Evolutionary conservation across 2,329 filamentous ascomycete species (phyloP), one percentile per base, ranked within the genome.

Genomic region (Proliferodiscus dingleyae): DNA sequence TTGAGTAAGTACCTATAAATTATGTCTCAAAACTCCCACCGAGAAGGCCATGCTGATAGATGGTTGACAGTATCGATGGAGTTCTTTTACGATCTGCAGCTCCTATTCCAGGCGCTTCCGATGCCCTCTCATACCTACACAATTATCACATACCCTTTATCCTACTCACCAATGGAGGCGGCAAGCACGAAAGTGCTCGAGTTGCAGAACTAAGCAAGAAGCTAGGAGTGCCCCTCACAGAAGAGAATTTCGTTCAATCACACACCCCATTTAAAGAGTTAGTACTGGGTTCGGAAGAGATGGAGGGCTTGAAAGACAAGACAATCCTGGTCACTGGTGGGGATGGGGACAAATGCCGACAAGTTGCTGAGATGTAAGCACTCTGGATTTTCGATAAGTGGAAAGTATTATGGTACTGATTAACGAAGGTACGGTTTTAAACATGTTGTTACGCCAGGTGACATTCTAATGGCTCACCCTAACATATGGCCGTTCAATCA

Each of bases 111-210:
- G 85, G 87, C 26, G 91, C 93, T 1, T 72, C 79, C 1, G 75
- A 87, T 59, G 78, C 89, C 11, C 76, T 98, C 16, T 70, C 73
- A 23, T 84, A 82, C 59, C 81, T 97, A 16, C 81, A 89, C 56
- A 68, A 75, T 37, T 76, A 89, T 60, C 73, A 78, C 37, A 88
- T 96, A 37, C 90, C 90, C 10, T 97, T 95, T 69, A 91, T 98
- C 59, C 80, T 98, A 24, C 75, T 98, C 51, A 98, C 93, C 48
- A 98, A 98, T 67, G 93, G 93, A 57, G 93, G 93, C 33, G 93
- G 93, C 47, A 89, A 85, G 62, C 80, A 82, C 52, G 91, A 97
- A 67, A 71, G 71, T 2, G 82, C 86, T 47, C 79, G 88, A 16
- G 84, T 89, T 23, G 71, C 71, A 6, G 84, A 90, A 50, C 73